Conservation (phyloP, 495 filamentous ascomycete genomes). For the Trichoderma orchidacearum region DNA sequence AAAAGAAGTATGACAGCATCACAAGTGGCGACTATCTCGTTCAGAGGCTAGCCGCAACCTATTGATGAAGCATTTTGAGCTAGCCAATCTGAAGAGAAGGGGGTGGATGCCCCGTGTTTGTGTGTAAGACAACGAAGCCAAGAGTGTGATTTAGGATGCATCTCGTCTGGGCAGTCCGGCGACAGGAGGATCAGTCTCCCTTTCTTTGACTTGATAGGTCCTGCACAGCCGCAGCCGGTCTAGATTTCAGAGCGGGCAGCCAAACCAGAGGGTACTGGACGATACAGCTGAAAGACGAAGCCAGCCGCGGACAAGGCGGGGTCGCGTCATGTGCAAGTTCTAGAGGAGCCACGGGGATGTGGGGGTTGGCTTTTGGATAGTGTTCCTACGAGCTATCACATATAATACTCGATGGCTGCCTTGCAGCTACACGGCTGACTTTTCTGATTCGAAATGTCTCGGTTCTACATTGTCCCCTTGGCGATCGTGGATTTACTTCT, state of each 20-base stretch:
- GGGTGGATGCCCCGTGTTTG: background rate
- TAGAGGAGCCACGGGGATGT: background rate
- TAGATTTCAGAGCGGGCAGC: background rate
- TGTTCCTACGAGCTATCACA: background rate
- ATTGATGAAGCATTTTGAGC: constrained; percentile 14
- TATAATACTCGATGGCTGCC: too few relatives aligned
- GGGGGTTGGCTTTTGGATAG: background rate
- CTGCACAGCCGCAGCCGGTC: too few relatives aligned
- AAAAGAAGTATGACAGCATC: constrained; percentile 68
- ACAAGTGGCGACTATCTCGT: constrained; percentile 74
- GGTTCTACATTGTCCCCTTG: too few relatives aligned
- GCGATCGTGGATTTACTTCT: too few relatives aligned
- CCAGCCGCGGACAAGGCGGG: background rate
- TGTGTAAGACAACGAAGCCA: too few relatives aligned
- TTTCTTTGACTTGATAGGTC: too few relatives aligned
- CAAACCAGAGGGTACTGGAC: too few relatives aligned
- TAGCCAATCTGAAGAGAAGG: background rate
- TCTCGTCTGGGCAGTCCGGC: too few relatives aligned
- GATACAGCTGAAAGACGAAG: too few relatives aligned
- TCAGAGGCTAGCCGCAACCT: constrained; percentile 65
- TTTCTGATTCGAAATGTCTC: background rate
- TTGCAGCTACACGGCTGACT: background rate
- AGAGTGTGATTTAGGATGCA: too few relatives aligned
- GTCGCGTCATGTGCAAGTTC: background rate
- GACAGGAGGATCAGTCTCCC: too few relatives aligned